A percentile compares a stretch with the other conserved stretches of the same genome.
These are phyloP conservation scores for Penicillium sp. DNA, from an alignment of 2,329 filamentous ascomycete species.

Conservation along the genomic window DNA sequence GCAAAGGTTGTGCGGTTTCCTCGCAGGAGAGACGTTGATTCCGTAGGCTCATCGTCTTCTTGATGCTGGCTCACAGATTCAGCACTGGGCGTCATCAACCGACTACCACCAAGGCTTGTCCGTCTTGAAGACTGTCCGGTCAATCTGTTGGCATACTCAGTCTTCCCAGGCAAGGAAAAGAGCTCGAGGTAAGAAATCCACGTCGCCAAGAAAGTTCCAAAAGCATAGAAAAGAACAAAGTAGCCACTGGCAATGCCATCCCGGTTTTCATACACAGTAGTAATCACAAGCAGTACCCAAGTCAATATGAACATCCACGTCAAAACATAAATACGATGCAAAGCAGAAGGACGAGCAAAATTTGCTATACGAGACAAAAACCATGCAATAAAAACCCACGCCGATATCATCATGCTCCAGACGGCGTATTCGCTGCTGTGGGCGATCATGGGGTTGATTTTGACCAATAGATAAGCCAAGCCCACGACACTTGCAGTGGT, in stretches of 20 bases:
- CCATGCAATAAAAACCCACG: slow-evolving; percentile 81
- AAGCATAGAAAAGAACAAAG: slow-evolving; percentile 74
- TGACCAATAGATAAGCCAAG: slow-evolving; percentile 69
- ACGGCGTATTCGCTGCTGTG: slow-evolving; percentile 85
- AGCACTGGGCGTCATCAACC: slow-evolving; percentile 40
- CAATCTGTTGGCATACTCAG: slow-evolving; percentile 61
- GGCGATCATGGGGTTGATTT: slow-evolving; percentile 84
- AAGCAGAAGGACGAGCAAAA: slow-evolving; percentile 75
- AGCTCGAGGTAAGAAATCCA: slow-evolving; percentile 75
- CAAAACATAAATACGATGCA: slow-evolving; percentile 75
- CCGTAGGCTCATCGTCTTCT: slow-evolving; percentile 42
- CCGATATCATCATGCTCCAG: slow-evolving; percentile 80
- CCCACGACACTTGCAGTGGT: slow-evolving; percentile 67
- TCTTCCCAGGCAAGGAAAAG: slow-evolving; percentile 69
- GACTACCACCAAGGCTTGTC: slow-evolving; percentile 35
- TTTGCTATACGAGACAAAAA: slow-evolving; percentile 74
- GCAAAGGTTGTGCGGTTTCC: slow-evolving; percentile 53
- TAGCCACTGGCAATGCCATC: slow-evolving; percentile 73
- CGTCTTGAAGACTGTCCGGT: slow-evolving; percentile 33
- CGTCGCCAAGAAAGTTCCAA: slow-evolving; percentile 68
- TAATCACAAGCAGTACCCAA: slow-evolving; percentile 68
- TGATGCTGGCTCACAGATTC: slow-evolving; percentile 37
- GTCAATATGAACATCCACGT: slow-evolving; percentile 78
- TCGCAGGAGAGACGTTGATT: slow-evolving; percentile 56
- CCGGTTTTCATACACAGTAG: slow-evolving; percentile 73